Conservation (phyloP, 257 asterid genomes). For the Cynanchum wilfordii region DNA sequence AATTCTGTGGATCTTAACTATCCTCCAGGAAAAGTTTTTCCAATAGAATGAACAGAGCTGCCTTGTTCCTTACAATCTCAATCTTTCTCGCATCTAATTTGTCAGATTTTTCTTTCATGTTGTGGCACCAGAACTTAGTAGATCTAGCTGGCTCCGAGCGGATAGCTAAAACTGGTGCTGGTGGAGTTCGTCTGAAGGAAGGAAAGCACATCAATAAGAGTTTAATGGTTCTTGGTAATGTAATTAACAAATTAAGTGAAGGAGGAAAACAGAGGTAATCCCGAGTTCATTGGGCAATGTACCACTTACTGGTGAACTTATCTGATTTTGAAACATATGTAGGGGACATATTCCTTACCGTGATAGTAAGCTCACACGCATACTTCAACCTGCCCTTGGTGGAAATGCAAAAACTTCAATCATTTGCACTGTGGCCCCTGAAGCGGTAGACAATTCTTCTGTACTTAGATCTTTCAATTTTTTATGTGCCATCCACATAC, state of each 20-base stretch:
- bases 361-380: constrained; percentile 97
- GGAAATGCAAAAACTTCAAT: constrained; percentile 99
- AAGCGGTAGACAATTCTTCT: constrained; percentile 56
- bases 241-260: constrained; percentile 92
- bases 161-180: constrained; percentile 96
- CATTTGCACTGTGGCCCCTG: constrained; percentile 94
- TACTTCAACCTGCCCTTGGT: constrained; percentile 98
- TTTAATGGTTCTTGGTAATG: constrained; percentile 95
- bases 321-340: constrained; percentile 21
- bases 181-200: constrained; percentile 95
- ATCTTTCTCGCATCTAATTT: background rate
- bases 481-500: constrained; percentile 7
- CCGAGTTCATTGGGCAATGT: background rate
- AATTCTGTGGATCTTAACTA: background rate
- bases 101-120: constrained; percentile 11
- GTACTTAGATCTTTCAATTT: constrained; percentile 8
- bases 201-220: constrained; percentile 99
- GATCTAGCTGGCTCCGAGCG: constrained; percentile 99
- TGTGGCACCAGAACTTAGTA: constrained; percentile 64
- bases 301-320: constrained; percentile 10
- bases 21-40: background rate
- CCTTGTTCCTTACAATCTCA: constrained; percentile 3
- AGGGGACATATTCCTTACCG: constrained; percentile 99
- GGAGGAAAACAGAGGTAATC: constrained; percentile 89
- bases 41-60: background rate